Evolutionary conservation across 2,329 filamentous ascomycete species (phyloP), one percentile per base, ranked within the genome.

Genomic region (Fusarium tuaranense): DNA sequence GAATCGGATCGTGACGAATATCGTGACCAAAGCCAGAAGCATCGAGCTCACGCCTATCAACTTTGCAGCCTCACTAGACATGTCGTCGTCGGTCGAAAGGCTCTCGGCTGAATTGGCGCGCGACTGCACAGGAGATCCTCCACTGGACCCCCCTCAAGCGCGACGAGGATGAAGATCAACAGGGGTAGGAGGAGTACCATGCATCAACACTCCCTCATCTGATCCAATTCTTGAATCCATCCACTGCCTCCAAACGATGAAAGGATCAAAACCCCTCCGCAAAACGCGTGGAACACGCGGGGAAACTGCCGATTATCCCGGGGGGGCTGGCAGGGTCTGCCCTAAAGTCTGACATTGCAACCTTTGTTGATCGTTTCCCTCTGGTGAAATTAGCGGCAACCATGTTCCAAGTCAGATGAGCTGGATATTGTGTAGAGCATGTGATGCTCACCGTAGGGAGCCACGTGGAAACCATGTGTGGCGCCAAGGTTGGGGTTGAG

Each of bases 31-130:
- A 32, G 25, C 61, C 44, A 63, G 61, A 38, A 63, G 61, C 46
- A 44, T 51, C 14, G 44, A 63, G 61, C n/a, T 63, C 32, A 63
- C 44, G 3, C 61, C 61, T 63, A 63, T 63, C 61, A 63, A 13
- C 16, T 20, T 63, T 38, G 44, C 2, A 39, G 53, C 61, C 18
- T 32, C 60, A 46, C 51, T 16, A 9, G 53, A 57, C 53, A 57
- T 57, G 13, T 14, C 36, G 30, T 16, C n/a, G 32, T 36, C 53
- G 32, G 32, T 18, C 32, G 7, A 34, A 36, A 2, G 53, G 30
- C 30, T 8, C 27, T 14, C n/a, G 2, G n/a, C n/a, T 20, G n/a
- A 32, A 34, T 57, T 34, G 53, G 13, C 14, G 53, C 7, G 32
- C 32, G 32, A 22, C 12, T 20, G 13, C 53, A 14, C 30, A 22